Percentiles rank a stretch among this genome's conserved stretches.
Evolutionary conservation across 2,329 filamentous ascomycete species (phyloP).

Genomic region (Neonectria hederae): DNA sequence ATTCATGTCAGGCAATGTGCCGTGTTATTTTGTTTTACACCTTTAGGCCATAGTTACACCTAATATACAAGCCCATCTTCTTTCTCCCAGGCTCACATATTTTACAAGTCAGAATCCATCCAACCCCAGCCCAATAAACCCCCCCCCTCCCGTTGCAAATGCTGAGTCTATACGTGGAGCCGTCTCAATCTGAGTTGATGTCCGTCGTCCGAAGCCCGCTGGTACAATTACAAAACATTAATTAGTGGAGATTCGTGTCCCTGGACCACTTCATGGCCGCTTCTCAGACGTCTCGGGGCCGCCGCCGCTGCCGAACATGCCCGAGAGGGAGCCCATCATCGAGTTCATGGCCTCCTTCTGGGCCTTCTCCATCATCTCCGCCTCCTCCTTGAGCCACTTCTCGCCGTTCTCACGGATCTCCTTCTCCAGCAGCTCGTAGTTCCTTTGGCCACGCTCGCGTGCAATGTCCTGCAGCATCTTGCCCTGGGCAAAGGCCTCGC

Average conservation of each 20-base stretch:
- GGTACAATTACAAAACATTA: conserved; percentile 43
- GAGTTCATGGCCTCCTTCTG: conserved; percentile 91
- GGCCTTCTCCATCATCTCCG: conserved; percentile 84
- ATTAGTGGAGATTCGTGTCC: conserved; percentile 44
- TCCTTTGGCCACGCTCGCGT: conserved; percentile 87
- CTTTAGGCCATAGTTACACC: conserved; percentile 23
- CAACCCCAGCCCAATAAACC: conserved; percentile 13
- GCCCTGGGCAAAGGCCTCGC: conserved; percentile 84
- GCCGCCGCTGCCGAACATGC: conserved; percentile 38
- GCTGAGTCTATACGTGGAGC: conserved; percentile 33
- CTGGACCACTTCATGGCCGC: conserved; percentile 35
- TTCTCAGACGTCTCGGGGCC: conserved; percentile 34
- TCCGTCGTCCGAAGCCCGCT: conserved; percentile 22
- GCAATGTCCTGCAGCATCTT: conserved; percentile 98
- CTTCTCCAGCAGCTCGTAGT: conserved; percentile 88
- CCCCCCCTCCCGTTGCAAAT: conserved; percentile 13
- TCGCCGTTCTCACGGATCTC: conserved; percentile 94
- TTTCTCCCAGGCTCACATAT: not conserved
- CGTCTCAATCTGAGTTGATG: conserved; percentile 20
- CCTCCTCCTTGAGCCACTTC: conserved; percentile 95
- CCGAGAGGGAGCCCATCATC: conserved; percentile 80
- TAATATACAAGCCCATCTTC: conserved; percentile 24
- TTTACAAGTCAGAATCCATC: conserved; percentile 20
- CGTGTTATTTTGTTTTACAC: conserved; percentile 20
- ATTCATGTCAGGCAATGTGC: not conserved